Evolutionary conservation across 495 filamentous ascomycete genomes (phyloP).

Genomic region (Chaetomium cochliodes): DNA sequence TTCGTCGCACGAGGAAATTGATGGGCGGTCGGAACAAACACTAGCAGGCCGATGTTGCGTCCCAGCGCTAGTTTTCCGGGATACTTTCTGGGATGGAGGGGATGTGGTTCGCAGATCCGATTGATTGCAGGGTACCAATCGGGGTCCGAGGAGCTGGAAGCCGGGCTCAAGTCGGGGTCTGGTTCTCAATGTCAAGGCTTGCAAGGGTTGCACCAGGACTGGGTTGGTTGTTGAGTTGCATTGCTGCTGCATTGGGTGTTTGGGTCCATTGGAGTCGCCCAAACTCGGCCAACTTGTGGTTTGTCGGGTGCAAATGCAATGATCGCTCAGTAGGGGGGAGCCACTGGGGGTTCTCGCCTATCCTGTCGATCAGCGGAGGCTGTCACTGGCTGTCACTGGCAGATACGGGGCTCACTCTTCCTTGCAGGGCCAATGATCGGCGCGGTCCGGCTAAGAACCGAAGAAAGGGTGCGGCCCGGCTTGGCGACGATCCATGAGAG

Average conservation of each 20-base stretch:
- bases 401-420: background rate
- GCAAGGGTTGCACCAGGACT: too few relatives aligned
- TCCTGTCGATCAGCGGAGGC: background rate
- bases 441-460: background rate
- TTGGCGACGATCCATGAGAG: background rate
- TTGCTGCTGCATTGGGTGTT: background rate
- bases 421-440: background rate
- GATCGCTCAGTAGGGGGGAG: background rate
- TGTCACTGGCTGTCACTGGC: background rate
- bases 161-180: background rate
- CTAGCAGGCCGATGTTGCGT: background rate
- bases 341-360: background rate
- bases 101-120: background rate
- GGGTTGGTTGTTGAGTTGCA: too few relatives aligned
- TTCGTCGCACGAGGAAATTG: slow-evolving; percentile 4
- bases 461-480: background rate
- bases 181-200: background rate
- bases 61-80: background rate
- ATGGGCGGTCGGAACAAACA: background rate
- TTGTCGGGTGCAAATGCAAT: background rate
- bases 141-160: background rate
- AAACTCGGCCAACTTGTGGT: background rate
- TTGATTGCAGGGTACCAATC: background rate
- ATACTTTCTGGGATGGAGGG: too few relatives aligned
- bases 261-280: background rate